Evolutionary conservation across 2,329 filamentous ascomycete species (phyloP), one percentile per base, ranked within the genome.

Genomic region (Teratosphaeria gauchensis): DNA sequence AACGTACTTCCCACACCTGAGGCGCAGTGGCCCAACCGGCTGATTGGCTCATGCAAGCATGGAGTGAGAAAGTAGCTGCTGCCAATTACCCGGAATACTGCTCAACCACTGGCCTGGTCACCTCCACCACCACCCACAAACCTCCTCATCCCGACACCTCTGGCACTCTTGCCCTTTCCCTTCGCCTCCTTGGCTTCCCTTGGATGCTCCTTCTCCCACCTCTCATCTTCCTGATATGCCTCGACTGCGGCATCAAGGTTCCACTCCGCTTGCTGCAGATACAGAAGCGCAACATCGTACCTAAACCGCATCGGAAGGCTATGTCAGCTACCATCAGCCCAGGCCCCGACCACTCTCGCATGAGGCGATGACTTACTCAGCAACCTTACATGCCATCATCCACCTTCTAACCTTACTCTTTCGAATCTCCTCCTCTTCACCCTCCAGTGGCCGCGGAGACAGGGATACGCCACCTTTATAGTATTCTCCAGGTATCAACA

Each of bases 321-420:
- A 72, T 54, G 66, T 77, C 65, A 77, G 74, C 64, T 57, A 53
- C n/a, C 7, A 62, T 68, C 63, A 66, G 63, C 56, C 51, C 28
- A 35, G 31, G 16, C 7, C 42, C 4, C n/a, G 5, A n/a, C n/a
- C 16, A 48, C n/a, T 32, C 24, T 4, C 24, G 2, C 24, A 38
- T 56, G 24, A 31, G 30, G 8, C 46, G 24, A 58, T 31, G 46
- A 76, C 80, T 74, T 85, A 92, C 77, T 92, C 87, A 28, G 82
- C 77, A 31, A 89, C 86, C 70, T 92, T 92, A 74, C 86, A 89
- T 1, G 80, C 79, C 1, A 90, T 84, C 89, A 92, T 92, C 78
- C 87, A 92, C 61, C 87, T 82, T 51, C 89, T 79, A 35, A 92
- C 80, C 68, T 85, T 86, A 19, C 76, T 79, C 74, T 89, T 92